Conservation (phyloP, 2,329 filamentous ascomycete species). For the Venturia aucupariae region DNA sequence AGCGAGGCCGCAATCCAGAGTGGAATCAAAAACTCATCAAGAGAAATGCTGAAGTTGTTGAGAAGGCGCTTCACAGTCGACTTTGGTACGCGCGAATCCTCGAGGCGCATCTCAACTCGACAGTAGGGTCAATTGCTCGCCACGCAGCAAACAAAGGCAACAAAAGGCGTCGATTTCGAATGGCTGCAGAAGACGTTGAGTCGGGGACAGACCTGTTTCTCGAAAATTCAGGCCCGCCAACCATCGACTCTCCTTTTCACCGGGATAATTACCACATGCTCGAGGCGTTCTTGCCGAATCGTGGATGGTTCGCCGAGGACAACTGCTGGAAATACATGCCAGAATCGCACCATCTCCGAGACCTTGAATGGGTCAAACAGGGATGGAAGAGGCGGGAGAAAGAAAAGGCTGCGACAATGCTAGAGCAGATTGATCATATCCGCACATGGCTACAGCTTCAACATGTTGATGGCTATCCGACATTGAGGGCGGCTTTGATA, state of each 20-base stretch:
- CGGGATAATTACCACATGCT: conserved; percentile 52
- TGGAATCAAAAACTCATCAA: conserved; percentile 44
- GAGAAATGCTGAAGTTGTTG: conserved; percentile 36
- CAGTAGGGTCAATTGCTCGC: conserved; percentile 35
- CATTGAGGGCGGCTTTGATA: neutral
- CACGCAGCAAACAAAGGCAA: conserved; percentile 44
- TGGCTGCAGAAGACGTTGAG: conserved; percentile 38
- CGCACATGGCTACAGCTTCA: neutral
- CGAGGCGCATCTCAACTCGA: conserved; percentile 40
- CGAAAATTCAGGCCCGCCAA: conserved; percentile 40
- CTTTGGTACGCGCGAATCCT: conserved; percentile 44
- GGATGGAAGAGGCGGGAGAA: neutral
- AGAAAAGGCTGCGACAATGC: neutral
- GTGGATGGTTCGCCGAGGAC: conserved; percentile 42
- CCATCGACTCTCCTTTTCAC: conserved; percentile 44
- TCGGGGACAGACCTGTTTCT: conserved; percentile 44
- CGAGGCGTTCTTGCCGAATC: conserved; percentile 47
- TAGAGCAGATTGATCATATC: neutral
- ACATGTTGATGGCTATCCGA: neutral
- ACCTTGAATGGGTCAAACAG: conserved; percentile 24
- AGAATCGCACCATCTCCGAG: conserved; percentile 29
- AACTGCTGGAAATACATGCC: conserved; percentile 42
- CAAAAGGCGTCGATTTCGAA: conserved; percentile 34
- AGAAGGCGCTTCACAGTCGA: conserved; percentile 37
- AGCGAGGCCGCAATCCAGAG: conserved; percentile 36